Base-by-base conservation (phyloP, 1,284 basidiomycete genomes). In the Chalciporus sp. region DNA sequence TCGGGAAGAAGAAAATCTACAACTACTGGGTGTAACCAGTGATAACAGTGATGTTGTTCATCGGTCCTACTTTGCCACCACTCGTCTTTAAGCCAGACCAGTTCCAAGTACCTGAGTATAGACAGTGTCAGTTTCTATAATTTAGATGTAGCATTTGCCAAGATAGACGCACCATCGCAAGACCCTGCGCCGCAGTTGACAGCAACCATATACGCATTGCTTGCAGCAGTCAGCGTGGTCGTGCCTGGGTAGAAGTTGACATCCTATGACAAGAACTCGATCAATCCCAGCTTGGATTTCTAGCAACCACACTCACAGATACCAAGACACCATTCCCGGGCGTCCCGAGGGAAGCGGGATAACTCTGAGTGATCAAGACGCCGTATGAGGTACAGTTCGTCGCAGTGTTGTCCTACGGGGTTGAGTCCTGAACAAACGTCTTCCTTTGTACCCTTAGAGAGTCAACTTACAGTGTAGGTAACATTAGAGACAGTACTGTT, bases 61-160 rank as follows among this genome's bases (percentile, higher is more conserved):
- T 71, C n/a, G 61, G 57, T 55, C 79, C 76, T 9, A 62, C 60
- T 29, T 58, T 56, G 16, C 81, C 82, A 4, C 82, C 82, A 7
- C 71, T 71, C 8, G 76, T 73, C 48, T 72, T 65, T 46, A 86
- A 72, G 27, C 65, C 67, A 8, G 74, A 67, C 79, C 81, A 85
- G 59, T 82, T 66, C 82, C 83, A 85, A 1, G 67, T 70, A 7
- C 81, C 82, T 72, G 41, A n/a, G 46, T n/a, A n/a, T 17, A 52
- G n/a, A 42, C 12, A 11, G 31, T 16, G 40, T 54, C 23, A 48
- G 51, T 40, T 14, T 45, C n/a, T 4, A 26, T 37, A 16, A 54
- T 42, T 3, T n/a, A 8, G 7, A 14, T n/a, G 5, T 17, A 11
- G 16, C 19, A 9, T 11, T 35, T 42, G 35, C 12, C 23, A 31